Evolutionary conservation across 2,329 filamentous ascomycete genomes (phyloP).

Genomic region (Pestalotiopsis sp.): DNA sequence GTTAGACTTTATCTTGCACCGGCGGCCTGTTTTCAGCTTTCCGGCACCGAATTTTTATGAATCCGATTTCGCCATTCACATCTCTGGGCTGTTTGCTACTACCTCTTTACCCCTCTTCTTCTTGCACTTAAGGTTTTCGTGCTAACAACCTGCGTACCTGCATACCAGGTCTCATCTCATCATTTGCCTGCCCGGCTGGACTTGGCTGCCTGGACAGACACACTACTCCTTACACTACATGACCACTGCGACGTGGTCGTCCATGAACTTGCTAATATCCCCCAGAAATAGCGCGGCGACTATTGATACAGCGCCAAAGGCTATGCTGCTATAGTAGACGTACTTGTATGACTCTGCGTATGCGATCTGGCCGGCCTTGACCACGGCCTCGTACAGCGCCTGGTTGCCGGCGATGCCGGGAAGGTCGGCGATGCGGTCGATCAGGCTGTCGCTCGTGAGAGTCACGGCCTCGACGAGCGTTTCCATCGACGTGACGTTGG

Average conservation of each 20-base stretch:
- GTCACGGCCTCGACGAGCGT: constrained; percentile 53
- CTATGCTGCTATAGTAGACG: constrained; percentile 65
- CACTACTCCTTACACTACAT: constrained; percentile 28
- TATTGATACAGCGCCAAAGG: constrained; percentile 59
- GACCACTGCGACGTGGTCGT: constrained; percentile 58
- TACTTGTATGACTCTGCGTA: constrained; percentile 62
- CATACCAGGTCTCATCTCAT: neutral
- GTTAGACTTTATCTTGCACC: neutral
- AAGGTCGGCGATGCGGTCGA: constrained; percentile 48
- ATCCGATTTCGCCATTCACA: neutral
- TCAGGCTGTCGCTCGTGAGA: constrained; percentile 54
- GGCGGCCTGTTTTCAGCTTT: neutral
- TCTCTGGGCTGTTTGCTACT: too few relatives aligned
- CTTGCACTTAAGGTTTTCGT: neutral
- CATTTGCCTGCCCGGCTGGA: too few relatives aligned
- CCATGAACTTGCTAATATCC: constrained; percentile 60
- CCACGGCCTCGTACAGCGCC: constrained; percentile 51
- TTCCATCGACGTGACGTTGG: constrained; percentile 49
- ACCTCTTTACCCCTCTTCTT: neutral
- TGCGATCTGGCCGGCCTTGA: constrained; percentile 56
- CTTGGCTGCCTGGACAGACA: too few relatives aligned
- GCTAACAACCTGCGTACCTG: neutral
- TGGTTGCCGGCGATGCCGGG: constrained; percentile 56
- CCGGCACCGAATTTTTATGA: neutral
- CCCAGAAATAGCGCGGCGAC: constrained; percentile 61